These are phyloP conservation scores for Exobasidium cylindrosporum DNA, from an alignment of 1,284 basidiomycete genomes.

Conservation along the genomic window DNA sequence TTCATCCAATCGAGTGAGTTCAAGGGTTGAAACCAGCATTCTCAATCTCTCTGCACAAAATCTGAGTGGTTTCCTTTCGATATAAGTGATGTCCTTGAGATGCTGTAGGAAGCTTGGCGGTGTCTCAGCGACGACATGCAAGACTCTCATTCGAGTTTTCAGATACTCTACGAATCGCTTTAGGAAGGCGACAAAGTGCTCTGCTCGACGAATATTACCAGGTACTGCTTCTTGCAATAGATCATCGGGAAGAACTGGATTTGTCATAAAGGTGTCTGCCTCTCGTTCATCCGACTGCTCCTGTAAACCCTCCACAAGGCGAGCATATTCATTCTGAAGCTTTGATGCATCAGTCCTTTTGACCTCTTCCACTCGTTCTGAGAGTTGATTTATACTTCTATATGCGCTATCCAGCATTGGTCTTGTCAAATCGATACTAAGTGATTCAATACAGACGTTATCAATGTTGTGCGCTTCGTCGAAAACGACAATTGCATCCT, in stretches of 20 bases:
- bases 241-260: constrained; percentile 92
- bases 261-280: constrained; percentile 76
- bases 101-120: constrained; percentile 97
- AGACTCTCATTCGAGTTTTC: constrained; percentile 97
- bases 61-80: constrained; percentile 89
- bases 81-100: constrained; percentile 97
- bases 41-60: constrained; percentile 96
- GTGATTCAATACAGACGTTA: constrained; percentile 97
- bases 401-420: constrained; percentile 96
- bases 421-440: constrained; percentile 95
- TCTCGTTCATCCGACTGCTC: constrained; percentile 60
- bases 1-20: constrained; percentile 87
- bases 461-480: constrained; percentile 99
- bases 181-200: constrained; percentile 97
- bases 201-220: constrained; percentile 96
- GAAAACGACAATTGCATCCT: constrained; percentile 97
- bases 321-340: constrained; percentile 95
- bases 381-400: constrained; percentile 79
- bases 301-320: constrained; percentile 90
- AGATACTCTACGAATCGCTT: constrained; percentile 98
- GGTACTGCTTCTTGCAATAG: constrained; percentile 92
- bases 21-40: constrained; percentile 87
- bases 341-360: constrained; percentile 90
- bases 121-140: constrained; percentile 99
- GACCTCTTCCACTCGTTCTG: constrained; percentile 94